A percentile compares a stretch with the other conserved stretches of the same genome.
These are phyloP conservation scores for Lonicera japonica DNA, from an alignment of 129 eudicot genomes.

Conservation along the genomic window DNA sequence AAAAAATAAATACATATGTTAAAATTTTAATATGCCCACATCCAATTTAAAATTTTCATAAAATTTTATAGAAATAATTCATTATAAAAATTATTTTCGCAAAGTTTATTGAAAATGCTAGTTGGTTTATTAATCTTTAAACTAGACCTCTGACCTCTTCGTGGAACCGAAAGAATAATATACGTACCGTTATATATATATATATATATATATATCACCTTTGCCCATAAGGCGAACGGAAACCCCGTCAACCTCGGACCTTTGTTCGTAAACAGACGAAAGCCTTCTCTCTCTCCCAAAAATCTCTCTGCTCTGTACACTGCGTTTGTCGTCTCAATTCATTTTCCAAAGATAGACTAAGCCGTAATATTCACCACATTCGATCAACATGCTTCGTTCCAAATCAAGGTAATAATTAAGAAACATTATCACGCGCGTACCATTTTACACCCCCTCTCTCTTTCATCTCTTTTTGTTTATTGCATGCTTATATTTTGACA, in stretches of 20 bases:
- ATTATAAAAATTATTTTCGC: too few relatives aligned
- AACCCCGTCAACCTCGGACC: conserved; percentile 61
- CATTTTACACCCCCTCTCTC: conserved; percentile 7
- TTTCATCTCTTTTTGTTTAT: conserved; percentile 2
- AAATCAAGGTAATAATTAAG: conserved; percentile 58
- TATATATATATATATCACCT: neutral
- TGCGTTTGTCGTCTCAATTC: neutral
- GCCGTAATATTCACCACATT: conserved; percentile 5
- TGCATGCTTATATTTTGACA: neutral
- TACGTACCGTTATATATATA: too few relatives aligned
- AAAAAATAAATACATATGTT: too few relatives aligned
- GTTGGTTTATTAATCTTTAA: too few relatives aligned
- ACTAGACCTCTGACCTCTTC: too few relatives aligned
- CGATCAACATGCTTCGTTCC: conserved; percentile 50
- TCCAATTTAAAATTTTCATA: too few relatives aligned
- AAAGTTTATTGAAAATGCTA: too few relatives aligned
- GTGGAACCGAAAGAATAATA: too few relatives aligned
- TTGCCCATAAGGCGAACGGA: conserved; percentile 4
- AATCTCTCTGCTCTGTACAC: conserved; percentile 2
- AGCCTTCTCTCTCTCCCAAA: conserved; percentile 6
- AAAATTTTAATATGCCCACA: too few relatives aligned
- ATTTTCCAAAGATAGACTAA: conserved; percentile 39
- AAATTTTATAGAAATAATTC: too few relatives aligned
- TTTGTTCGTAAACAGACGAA: conserved; percentile 27
- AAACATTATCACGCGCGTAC: too few relatives aligned